phyloP scores from a whole-genome alignment of 257 asterid genomes.

The Ballota nigra region DNA sequence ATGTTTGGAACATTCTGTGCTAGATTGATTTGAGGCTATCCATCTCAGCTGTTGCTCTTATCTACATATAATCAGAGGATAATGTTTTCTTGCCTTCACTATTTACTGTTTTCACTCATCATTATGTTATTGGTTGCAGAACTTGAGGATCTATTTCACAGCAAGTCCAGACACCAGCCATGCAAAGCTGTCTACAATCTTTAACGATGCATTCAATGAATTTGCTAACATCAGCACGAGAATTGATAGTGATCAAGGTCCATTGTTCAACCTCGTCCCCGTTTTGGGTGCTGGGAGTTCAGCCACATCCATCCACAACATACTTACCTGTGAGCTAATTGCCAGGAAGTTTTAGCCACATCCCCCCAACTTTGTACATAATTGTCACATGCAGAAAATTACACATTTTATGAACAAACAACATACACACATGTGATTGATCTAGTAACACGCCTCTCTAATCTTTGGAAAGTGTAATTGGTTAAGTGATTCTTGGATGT shows the following conservation, averaged over 20 bases:
- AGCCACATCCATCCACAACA: slow-evolving; percentile 50
- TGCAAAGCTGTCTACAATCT: slow-evolving; percentile 42
- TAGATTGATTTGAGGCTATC: too few relatives aligned
- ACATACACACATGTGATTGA: slow-evolving; percentile 11
- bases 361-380: slow-evolving; percentile 8
- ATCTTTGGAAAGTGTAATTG: slow-evolving; percentile 3
- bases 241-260: slow-evolving; percentile 29
- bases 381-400: neutral
- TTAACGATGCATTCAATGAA: slow-evolving; percentile 49
- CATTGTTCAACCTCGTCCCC: slow-evolving; percentile 68
- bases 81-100: neutral
- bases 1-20: too few relatives aligned
- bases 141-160: slow-evolving; percentile 65
- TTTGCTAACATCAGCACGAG: slow-evolving; percentile 45
- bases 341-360: slow-evolving; percentile 51
- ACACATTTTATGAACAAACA: slow-evolving; percentile 8
- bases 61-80: too few relatives aligned
- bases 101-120: neutral
- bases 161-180: slow-evolving; percentile 43
- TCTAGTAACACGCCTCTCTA: neutral
- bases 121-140: slow-evolving; percentile 43
- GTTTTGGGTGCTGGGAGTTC: slow-evolving; percentile 74
- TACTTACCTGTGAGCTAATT: slow-evolving; percentile 76
- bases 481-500: slow-evolving; percentile 2
- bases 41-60: too few relatives aligned